A percentile compares a stretch with the other conserved stretches of the same genome.
Evolutionary conservation across 2,329 filamentous ascomycete genomes (phyloP).

Genomic region (Aspergillus fischeri): DNA sequence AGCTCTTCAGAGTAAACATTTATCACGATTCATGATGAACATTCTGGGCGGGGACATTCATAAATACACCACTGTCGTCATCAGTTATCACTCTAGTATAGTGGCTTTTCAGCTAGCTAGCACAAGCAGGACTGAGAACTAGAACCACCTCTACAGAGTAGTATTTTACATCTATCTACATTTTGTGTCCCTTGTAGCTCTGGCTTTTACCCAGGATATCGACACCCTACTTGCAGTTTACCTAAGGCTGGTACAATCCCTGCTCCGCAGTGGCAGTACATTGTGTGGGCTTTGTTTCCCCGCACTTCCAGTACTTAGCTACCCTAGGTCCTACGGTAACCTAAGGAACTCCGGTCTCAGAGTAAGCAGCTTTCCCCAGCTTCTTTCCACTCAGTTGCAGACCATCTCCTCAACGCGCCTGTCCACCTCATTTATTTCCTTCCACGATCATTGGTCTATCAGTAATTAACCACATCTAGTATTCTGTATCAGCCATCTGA

Average conservation of each 20-base stretch:
- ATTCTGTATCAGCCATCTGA: not conserved
- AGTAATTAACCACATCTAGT: not conserved
- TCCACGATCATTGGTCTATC: slow-evolving; percentile 12
- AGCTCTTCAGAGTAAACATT: not conserved
- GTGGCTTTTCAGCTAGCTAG: not conserved
- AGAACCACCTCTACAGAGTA: not conserved
- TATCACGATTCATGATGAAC: not conserved
- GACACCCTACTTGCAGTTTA: not conserved
- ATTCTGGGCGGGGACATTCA: not conserved
- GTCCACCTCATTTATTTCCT: slow-evolving; percentile 7
- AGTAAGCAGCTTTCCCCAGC: slow-evolving; percentile 17
- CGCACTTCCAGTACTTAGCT: slow-evolving; percentile 12
- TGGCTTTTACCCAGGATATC: not conserved
- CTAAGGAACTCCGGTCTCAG: not conserved
- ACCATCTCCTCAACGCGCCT: not conserved
- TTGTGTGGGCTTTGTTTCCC: slow-evolving; percentile 10
- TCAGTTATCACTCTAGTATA: not conserved
- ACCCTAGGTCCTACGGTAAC: not conserved
- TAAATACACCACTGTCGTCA: not conserved
- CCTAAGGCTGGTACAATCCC: not conserved
- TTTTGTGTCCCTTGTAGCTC: not conserved
- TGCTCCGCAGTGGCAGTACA: not conserved
- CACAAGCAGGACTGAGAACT: not conserved
- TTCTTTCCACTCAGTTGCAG: slow-evolving; percentile 9
- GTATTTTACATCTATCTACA: not conserved